Evolutionary conservation across 164 flowering plant genomes (phyloP), one percentile per base, ranked within the genome.

Genomic region (Warburgia ugandensis): DNA sequence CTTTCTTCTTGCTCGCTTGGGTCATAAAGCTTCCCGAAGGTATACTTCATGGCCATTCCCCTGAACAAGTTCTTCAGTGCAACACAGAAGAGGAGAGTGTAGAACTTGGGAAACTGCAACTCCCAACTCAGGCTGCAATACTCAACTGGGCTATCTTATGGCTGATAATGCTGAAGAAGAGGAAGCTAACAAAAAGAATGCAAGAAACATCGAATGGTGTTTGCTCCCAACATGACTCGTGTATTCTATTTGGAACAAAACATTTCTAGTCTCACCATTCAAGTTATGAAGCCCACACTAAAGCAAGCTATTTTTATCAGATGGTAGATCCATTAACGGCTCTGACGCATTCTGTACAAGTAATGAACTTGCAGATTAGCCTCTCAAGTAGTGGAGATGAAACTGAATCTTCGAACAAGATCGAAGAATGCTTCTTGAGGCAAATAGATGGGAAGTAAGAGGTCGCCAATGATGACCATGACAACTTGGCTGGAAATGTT

Each of bases 291-390:
- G 20, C 6, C 14, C 17, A 21, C 13, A 10, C 27, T 52, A 10
- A 40, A 25, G 56, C 11, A 5, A 16, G 11, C 20, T 29, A 5
- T 17, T 38, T 29, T 12, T 4, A 9, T 14, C 71, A 92, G 97
- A 86, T 92, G 99, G 77, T 97, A 39, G 99, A 92, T 78, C 99
- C 99, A 36, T 71, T 92, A 59, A 92, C 95, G 30, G 99, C 99
- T 17, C 67, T 92, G 29, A 92, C 89, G 97, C 97, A 88, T 47
- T 97, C 97, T 39, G 94, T 88, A 55, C 97, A 92, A 92, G 95
- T 92, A 23, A 92, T 92, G 97, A 92, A 92, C 72, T 69, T 92
- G 63, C 84, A 88, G 58, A 92, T 88, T 68, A 84, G 87, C 29
- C 68, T 92, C 59, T 68, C 50, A 31, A 54, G 62, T 48, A 74